A percentile compares a stretch with the other conserved stretches of the same genome.
These are phyloP conservation scores for Effrenium voratum DNA, from an alignment of 73 alveolate species.

Conservation along the genomic window DNA sequence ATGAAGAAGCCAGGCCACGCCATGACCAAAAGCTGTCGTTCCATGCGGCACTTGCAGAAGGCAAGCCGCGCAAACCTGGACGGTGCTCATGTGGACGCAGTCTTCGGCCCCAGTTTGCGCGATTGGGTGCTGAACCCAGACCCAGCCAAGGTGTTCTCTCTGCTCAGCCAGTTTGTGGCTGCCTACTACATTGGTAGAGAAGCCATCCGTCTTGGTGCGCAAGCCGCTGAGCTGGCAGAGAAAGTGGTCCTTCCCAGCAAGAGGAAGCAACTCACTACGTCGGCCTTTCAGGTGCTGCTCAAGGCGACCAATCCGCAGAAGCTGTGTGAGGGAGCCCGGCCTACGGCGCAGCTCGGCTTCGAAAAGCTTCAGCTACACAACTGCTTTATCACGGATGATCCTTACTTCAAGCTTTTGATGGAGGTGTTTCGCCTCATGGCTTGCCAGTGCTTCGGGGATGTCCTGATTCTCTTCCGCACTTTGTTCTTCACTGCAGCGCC, in stretches of 20 bases:
- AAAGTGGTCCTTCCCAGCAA: too few species aligned
- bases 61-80: neutral
- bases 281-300: neutral
- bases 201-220: neutral
- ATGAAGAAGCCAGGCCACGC: too few species aligned
- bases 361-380: neutral
- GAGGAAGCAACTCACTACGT: too few species aligned
- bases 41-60: neutral
- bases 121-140: neutral
- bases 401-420: neutral
- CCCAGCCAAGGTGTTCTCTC: neutral
- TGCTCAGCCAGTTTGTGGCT: too few species aligned
- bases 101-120: neutral
- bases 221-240: too few species aligned
- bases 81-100: neutral
- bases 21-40: neutral
- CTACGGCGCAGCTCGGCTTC: neutral
- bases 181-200: too few species aligned
- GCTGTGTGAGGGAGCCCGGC: neutral
- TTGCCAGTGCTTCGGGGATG: too few species aligned
- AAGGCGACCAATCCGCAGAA: neutral
- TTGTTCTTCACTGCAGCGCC: too few species aligned
- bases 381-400: neutral
- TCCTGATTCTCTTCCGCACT: too few species aligned
- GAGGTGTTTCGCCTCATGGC: too few species aligned